Evolutionary conservation across 768 basidiomycete genomes (phyloP), one percentile per base, ranked within the genome.

Genomic region (Collybia sordida): DNA sequence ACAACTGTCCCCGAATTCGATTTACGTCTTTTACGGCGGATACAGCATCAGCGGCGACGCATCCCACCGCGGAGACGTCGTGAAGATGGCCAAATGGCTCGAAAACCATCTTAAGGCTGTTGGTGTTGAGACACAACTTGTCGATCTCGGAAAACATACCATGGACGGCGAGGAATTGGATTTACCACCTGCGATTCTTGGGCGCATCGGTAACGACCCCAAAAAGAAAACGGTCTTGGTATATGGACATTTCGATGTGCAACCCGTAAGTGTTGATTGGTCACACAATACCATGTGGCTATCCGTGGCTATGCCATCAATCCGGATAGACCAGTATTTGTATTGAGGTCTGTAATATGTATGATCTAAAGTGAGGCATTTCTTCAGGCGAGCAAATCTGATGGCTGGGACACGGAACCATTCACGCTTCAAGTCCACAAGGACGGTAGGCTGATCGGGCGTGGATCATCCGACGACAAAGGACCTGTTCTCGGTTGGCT

Each of bases 211-310:
- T 3, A 75, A 83, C 31, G 92, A 97, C 67, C 83, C 83, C 12
- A 81, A 73, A 62, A 98, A 98, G 83, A 95, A 90, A 80, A 98
- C 94, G 0, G 83, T 98, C 27, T 78, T 96, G 23, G 71, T 98
- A 25, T 98, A 98, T 63, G 95, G 93, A 1, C 95, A 98, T 66
- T 96, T 92, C 62, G 94, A 97, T 63, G 95, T 97, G 6, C 95
- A 97, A 60, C 94, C 95, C 7, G 90, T 90, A 52, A 44, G 82
- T 68, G 27, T 37, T 25, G 49, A 49, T 12, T 17, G 42, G 42
- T 28, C 31, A n/a, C 15, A 24, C 15, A 4, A 2, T 42, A 15
- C 24, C 18, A 9, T 42, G 15, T 24, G 21, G 7, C 7, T 22
- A 2, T 14, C 18, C 6, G 31, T 17, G 21, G 11, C 11, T 5